Percentiles rank a stretch among this genome's conserved stretches.
phyloP scores from a whole-genome alignment of 495 filamentous ascomycete genomes.

The Poronia punctata region DNA sequence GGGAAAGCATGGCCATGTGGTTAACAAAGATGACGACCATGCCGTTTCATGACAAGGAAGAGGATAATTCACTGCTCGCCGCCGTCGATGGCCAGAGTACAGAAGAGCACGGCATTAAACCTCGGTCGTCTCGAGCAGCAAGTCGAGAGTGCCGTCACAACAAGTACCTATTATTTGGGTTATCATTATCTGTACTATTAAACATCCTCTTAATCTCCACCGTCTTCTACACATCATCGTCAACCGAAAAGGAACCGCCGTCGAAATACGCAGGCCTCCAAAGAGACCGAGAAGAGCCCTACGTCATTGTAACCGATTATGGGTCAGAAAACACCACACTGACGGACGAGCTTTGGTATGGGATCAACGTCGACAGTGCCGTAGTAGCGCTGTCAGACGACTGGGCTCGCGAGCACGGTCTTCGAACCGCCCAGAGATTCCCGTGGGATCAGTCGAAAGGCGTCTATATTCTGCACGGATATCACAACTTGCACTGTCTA shows the following conservation, averaged over 20 bases:
- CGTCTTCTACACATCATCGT: neutral
- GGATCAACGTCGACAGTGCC: slow-evolving; percentile 6
- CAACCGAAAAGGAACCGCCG: neutral
- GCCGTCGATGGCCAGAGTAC: no score
- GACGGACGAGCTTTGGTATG: slow-evolving; percentile 6
- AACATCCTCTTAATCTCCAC: neutral
- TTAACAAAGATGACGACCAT: no score
- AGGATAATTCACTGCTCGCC: no score
- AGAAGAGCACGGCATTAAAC: no score
- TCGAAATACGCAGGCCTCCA: neutral
- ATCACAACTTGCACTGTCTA: slow-evolving; percentile 9
- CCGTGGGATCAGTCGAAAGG: slow-evolving; percentile 10
- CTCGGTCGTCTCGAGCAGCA: no score
- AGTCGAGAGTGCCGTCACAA: no score
- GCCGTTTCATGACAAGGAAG: no score
- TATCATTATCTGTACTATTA: neutral
- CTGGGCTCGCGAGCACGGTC: slow-evolving; percentile 2
- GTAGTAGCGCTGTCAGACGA: slow-evolving; percentile 6
- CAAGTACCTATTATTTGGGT: no score
- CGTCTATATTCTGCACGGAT: slow-evolving; percentile 21
- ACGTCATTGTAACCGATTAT: slow-evolving; percentile 3
- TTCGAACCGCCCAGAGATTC: slow-evolving; percentile 8
- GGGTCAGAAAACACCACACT: slow-evolving; percentile 4
- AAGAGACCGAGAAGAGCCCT: slow-evolving; percentile 3
- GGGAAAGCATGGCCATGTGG: no score